A percentile compares a stretch with the other conserved stretches of the same genome.
Evolutionary conservation across 176 grass and related monocot genomes (phyloP).

Genomic region (Oryza glumipatula): DNA sequence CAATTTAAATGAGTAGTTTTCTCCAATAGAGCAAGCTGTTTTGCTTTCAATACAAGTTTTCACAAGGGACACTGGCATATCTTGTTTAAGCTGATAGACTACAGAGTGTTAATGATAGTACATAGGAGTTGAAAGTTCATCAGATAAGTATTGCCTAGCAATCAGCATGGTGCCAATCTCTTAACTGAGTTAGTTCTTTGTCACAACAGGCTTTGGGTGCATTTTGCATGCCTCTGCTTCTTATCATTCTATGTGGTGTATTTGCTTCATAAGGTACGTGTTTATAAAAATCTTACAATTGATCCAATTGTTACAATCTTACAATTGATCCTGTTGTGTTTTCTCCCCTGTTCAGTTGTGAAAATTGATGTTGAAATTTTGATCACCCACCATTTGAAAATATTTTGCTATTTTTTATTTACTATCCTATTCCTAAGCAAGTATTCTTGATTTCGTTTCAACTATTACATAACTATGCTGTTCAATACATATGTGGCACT

Average conservation of each 20-base stretch:
- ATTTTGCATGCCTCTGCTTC: slow-evolving; percentile 77
- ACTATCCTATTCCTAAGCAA: neutral
- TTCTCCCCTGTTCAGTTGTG: neutral
- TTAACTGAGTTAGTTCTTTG: slow-evolving; percentile 14
- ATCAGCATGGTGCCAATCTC: neutral
- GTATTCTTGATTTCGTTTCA: neutral
- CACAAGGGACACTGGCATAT: neutral
- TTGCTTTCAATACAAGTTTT: neutral
- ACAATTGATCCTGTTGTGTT: neutral
- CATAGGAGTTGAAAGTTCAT: neutral
- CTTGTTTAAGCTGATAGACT: neutral
- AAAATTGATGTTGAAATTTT: neutral
- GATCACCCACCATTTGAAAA: neutral
- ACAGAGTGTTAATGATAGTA: neutral
- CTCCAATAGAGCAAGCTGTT: neutral
- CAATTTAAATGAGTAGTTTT: neutral
- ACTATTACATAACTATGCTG: neutral
- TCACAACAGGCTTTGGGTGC: slow-evolving; percentile 83
- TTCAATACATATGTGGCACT: neutral
- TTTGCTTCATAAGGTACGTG: slow-evolving; percentile 72
- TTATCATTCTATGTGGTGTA: slow-evolving; percentile 78
- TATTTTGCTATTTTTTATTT: neutral
- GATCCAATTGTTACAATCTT: neutral
- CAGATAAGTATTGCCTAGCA: neutral
- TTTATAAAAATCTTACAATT: slow-evolving; percentile 3